phyloP scores from a whole-genome alignment of 768 basidiomycete species.

The Boletus bicolor region DNA sequence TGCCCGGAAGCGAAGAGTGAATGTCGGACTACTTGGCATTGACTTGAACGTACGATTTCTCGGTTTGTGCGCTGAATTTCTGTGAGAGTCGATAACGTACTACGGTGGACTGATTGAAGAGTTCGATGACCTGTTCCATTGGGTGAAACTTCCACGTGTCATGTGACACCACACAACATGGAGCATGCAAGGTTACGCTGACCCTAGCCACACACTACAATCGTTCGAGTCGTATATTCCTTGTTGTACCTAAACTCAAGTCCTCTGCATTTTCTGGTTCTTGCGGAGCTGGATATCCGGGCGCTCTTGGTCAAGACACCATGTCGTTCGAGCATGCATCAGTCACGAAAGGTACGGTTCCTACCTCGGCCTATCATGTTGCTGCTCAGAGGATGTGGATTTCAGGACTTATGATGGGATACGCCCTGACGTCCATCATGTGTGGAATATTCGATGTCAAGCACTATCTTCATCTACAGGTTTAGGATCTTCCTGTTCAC shows the following conservation, averaged over 20 bases:
- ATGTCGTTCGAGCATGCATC: conserved; percentile 85
- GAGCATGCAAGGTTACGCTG: neutral
- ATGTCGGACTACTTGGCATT: neutral
- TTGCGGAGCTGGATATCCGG: neutral
- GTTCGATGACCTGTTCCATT: neutral
- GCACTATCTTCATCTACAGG: conserved; percentile 85
- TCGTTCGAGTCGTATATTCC: neutral
- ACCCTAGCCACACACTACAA: neutral
- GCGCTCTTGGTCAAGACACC: neutral
- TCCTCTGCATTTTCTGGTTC: neutral
- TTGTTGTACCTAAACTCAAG: neutral
- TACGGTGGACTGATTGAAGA: neutral
- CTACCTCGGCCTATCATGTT: neutral
- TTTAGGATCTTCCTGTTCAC: conserved; percentile 27
- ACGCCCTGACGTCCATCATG: conserved; percentile 68
- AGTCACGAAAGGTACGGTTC: conserved; percentile 70
- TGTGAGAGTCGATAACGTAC: neutral
- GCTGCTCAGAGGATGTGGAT: neutral
- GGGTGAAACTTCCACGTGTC: neutral
- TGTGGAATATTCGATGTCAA: conserved; percentile 83
- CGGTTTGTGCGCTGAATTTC: neutral
- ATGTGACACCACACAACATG: conserved; percentile 10
- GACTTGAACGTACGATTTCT: neutral
- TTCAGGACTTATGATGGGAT: conserved; percentile 72
- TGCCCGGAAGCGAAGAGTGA: neutral